Conservation (phyloP, 768 basidiomycete species). For the Amanita rimosa region DNA sequence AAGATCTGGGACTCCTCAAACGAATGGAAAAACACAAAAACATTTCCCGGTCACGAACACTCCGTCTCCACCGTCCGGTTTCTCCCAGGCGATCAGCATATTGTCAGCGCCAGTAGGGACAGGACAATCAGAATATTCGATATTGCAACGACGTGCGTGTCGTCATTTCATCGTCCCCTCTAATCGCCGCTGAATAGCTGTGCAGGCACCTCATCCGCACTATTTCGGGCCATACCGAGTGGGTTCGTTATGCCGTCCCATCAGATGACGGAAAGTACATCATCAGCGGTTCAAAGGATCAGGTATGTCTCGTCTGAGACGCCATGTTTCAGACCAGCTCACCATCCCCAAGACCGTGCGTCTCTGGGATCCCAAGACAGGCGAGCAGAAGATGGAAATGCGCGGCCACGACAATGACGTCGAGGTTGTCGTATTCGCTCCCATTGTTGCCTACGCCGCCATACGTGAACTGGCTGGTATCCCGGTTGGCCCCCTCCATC, state of each 20-base stretch:
- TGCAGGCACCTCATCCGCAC: slow-evolving; percentile 65
- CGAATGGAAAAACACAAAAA: slow-evolving; percentile 84
- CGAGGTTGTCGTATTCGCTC: slow-evolving; percentile 75
- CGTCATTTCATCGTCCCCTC: not conserved
- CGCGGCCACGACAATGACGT: slow-evolving; percentile 84
- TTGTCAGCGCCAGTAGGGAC: slow-evolving; percentile 84
- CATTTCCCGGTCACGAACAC: slow-evolving; percentile 85
- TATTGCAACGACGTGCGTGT: slow-evolving; percentile 69
- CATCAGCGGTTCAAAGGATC: slow-evolving; percentile 79
- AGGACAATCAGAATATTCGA: slow-evolving; percentile 81
- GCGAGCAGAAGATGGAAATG: slow-evolving; percentile 72
- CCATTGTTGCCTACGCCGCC: slow-evolving; percentile 58
- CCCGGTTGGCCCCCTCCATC: slow-evolving; percentile 31
- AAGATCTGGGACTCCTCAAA: slow-evolving; percentile 88
- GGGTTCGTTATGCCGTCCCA: slow-evolving; percentile 65
- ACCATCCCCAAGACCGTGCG: slow-evolving; percentile 51
- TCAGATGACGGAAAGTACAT: slow-evolving; percentile 65
- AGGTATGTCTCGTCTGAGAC: slow-evolving; percentile 41
- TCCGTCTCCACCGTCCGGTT: slow-evolving; percentile 81
- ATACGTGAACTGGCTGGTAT: slow-evolving; percentile 71
- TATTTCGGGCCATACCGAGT: slow-evolving; percentile 69
- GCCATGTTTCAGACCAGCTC: not conserved
- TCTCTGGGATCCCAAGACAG: slow-evolving; percentile 62
- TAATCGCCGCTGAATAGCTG: slow-evolving; percentile 6
- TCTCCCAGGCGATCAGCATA: slow-evolving; percentile 71